Base-by-base conservation (phyloP, 1,139 yeast genomes). In the Blastobotrys illinoisensis region DNA sequence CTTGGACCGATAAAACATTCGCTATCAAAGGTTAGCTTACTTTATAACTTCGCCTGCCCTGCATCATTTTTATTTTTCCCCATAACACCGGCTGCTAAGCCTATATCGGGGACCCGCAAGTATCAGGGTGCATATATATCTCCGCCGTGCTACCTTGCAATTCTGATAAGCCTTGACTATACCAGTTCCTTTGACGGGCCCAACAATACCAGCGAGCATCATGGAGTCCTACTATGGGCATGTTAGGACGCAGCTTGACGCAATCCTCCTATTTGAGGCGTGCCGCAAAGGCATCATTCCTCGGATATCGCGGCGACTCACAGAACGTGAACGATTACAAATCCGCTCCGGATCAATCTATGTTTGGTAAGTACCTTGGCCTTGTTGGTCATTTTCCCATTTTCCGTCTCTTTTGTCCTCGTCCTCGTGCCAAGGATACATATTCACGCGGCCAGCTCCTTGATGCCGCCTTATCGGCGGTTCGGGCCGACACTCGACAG, bases 201-300 rank as follows among this genome's bases (percentile, higher is more conserved):
- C n/a, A n/a, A n/a, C n/a, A n/a, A n/a, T n/a, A n/a, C 3, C 40
- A 32, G 3, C 11, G 40, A 32, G 40, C 16, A 16, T 16, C 40
- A 76, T 80, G 74, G 80, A 79, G 56, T 79, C 84, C 0, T 82
- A 81, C 60, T 71, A 71, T 53, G 87, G 87, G 2, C 70, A 76
- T 40, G 73, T 82, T 1, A 70, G 73, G 44, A 71, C 82, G 0
- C 73, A 80, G 9, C 70, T 71, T 46, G 87, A 82, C 61, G 86
- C 86, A 5, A 71, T 82, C 16, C 65, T 80, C 2, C 67, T 82
- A 3, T 65, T 82, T 44, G 86, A 82, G 66, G 86, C 83, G 1
- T 74, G 83, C 20, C 67, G 83, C 47, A 64, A 73, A 20, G 76
- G 77, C 6, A 55, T 75, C 9, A 68, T 82, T 5, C 83, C 85